Evolutionary conservation across 768 basidiomycete genomes (phyloP), one percentile per base, ranked within the genome.

Genomic region (Lactarius hengduanensis): DNA sequence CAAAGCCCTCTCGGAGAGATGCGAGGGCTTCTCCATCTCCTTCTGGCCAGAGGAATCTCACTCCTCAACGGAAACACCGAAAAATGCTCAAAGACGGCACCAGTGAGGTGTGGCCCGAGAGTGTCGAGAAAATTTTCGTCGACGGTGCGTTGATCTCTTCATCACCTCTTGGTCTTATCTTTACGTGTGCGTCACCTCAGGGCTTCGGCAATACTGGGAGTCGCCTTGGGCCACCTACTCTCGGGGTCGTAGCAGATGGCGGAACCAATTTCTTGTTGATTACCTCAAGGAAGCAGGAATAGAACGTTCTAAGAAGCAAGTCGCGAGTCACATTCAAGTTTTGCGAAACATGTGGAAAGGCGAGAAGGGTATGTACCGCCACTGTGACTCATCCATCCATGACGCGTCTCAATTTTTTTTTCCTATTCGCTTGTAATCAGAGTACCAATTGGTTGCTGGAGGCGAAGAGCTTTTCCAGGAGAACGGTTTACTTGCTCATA

Each of bases 271-370:
- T 74, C 84, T 93, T 68, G 91, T 92, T 74, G 90, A 92, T 69
- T 88, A 90, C 72, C 84, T 93, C 66, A 81, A 86, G 63, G 86
- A 85, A 69, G 78, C 81, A 43, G 88, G 87, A 63, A 84, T 93
- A 73, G 81, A 82, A 32, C 86, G 91, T 50, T 83, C 89, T 55
- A 92, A 92, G 81, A 92, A 93, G 76, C 91, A 93, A 76, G 91
- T 93, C 69, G 91, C 91, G n/a, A 90, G 88, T 75, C 91, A 93
- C 72, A 90, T 93, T 61, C 91, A 93, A 73, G 91, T 92, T 63
- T 75, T 91, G 62, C 80, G 90, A 59, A 92, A 92, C 73, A 92
- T 92, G 91, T 92, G 90, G 90, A 91, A 91, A 75, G 91, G 90
- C 28, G 85, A 89, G 66, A 82, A 86, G 80, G 87, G 91, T 89